A percentile compares a stretch with the other conserved stretches of the same genome.
These are phyloP conservation scores for Crithidia fasciculata DNA, from an alignment of 208 protist genomes.

Conservation along the genomic window DNA sequence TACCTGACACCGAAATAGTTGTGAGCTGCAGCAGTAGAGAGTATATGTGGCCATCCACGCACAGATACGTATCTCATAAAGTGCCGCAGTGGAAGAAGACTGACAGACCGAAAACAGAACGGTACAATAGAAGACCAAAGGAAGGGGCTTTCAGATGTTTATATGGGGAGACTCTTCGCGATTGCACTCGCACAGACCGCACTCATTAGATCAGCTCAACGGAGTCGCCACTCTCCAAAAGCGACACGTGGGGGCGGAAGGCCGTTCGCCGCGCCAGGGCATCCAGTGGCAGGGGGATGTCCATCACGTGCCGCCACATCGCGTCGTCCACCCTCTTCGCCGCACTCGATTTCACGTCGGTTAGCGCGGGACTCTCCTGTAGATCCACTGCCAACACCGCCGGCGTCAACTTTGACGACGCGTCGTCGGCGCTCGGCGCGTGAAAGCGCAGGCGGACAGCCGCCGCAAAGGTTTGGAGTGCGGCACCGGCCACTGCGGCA, in stretches of 20 bases:
- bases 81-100: too few species aligned
- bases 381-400: constrained; percentile 3
- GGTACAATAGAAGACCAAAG: too few species aligned
- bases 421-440: background rate
- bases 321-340: background rate
- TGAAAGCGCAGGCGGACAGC: constrained; percentile 16
- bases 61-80: too few species aligned
- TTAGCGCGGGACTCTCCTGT: background rate
- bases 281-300: constrained; percentile 30
- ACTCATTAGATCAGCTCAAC: constrained; percentile 30
- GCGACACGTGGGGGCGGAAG: constrained; percentile 68
- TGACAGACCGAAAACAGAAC: too few species aligned
- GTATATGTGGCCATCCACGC: too few species aligned
- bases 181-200: too few species aligned
- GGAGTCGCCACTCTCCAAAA: constrained; percentile 60
- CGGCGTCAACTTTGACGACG: background rate
- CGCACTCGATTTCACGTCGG: background rate
- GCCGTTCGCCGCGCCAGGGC: constrained; percentile 13
- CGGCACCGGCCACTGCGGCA: background rate
- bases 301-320: constrained; percentile 38
- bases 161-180: too few species aligned
- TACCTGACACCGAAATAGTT: too few species aligned
- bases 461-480: background rate
- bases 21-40: too few species aligned
- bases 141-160: too few species aligned